Base-by-base conservation (phyloP, 2,329 filamentous ascomycete species). In the Claviceps maximensis region DNA sequence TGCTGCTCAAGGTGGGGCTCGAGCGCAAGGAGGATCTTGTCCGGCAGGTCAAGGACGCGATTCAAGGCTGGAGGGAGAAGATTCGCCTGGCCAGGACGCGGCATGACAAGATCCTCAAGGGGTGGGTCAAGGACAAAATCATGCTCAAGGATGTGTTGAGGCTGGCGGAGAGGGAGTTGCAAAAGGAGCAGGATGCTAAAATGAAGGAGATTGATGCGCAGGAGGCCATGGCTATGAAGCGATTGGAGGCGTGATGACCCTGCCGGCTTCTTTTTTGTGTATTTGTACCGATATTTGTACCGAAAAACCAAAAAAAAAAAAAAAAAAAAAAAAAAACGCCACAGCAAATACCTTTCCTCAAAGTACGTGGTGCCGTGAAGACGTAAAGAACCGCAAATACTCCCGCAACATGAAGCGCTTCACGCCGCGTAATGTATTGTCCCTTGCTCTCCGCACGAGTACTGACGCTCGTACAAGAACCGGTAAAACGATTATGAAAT, bases 101-200 rank as follows among this genome's bases (percentile, higher is more conserved):
- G 63, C 62, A 76, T 47, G 74, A 76, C 53, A 74, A 74, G 68
- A 57, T 65, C 49, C 70, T 79, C 55, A 72, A 71, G 63, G 66
- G 69, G 45, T 79, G 76, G 76, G 67, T 63, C 57, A 72, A 72
- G 66, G 70, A 69, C 10, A 67, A 66, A 21, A 38, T 57, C 12
- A 58, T 81, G 31, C 61, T 71, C 42, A 69, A 70, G 1, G 77
- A 81, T 58, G 62, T 75, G n/a, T 71, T 73, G 56, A 69, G 69
- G 58, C 70, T 73, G 61, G 69, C 78, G 5, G 71, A 74, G 41
- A 72, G 65, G 53, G 69, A 73, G 61, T 57, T 73, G 61, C 72
- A 75, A 60, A 74, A 74, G 66, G 56, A 72, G 54, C 75, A 77
- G 67, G 73, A 77, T 54, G 77, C 77, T 66, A 70, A 73, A 64